phyloP scores from a whole-genome alignment of 1,284 basidiomycete genomes.

The Tremellales sp. region DNA sequence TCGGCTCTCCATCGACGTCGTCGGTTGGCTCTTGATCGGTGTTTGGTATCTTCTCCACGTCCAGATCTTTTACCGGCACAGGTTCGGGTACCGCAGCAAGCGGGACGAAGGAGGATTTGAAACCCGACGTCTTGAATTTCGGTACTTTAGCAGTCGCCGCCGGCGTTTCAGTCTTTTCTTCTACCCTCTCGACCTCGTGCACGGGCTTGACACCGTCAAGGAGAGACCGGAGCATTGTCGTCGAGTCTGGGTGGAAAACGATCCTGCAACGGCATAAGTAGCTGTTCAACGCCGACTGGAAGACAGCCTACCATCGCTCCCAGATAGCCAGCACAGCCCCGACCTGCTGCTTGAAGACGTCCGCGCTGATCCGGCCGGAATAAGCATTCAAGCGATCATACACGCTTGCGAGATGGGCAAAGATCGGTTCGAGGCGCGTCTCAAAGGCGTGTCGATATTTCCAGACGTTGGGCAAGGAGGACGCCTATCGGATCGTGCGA shows the following conservation, averaged over 20 bases:
- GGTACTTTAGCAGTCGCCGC: neutral
- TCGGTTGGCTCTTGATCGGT: slow-evolving; percentile 50
- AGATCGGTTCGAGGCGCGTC: slow-evolving; percentile 75
- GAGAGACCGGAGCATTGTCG: slow-evolving; percentile 63
- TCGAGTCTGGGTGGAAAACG: slow-evolving; percentile 80
- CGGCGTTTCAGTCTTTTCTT: neutral
- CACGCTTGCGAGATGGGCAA: slow-evolving; percentile 88
- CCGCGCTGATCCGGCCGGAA: slow-evolving; percentile 85
- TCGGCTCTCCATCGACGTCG: slow-evolving; percentile 28
- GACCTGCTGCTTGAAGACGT: slow-evolving; percentile 88
- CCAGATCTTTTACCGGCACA: slow-evolving; percentile 24
- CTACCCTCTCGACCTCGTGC: slow-evolving; percentile 1
- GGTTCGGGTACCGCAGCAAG: slow-evolving; percentile 23
- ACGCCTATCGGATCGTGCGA: slow-evolving; percentile 21
- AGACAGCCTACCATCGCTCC: slow-evolving; percentile 69
- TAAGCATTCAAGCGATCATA: slow-evolving; percentile 69
- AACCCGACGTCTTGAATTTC: slow-evolving; percentile 70
- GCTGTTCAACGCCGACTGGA: neutral
- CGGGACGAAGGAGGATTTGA: slow-evolving; percentile 47
- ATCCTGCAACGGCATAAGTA: slow-evolving; percentile 53
- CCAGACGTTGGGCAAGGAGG: slow-evolving; percentile 59
- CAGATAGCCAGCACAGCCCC: slow-evolving; percentile 80
- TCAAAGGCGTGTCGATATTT: slow-evolving; percentile 91
- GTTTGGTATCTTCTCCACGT: no score
- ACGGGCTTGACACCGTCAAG: slow-evolving; percentile 59